Evolutionary conservation across 176 grass and related monocot species (phyloP), one percentile per base, ranked within the genome.

Genomic region (Triticum timopheevii): DNA sequence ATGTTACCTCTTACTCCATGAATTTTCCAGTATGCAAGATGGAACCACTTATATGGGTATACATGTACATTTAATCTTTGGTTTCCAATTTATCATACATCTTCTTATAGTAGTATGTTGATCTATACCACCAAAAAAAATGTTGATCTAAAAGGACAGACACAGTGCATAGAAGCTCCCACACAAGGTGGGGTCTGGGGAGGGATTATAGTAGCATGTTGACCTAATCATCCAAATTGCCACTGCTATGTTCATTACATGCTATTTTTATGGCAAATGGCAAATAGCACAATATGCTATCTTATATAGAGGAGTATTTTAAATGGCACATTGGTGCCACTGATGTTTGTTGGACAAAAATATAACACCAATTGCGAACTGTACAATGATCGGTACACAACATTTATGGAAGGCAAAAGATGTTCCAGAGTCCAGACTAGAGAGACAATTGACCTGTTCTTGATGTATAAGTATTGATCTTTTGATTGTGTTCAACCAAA

Each of bases 1-100:
- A 90, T 73, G 44, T 84, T 84, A 72, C 3, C 38, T 73, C 44
- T 84, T 81, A 78, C 8, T 28, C 23, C 56, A 40, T 78, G 68
- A 13, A 16, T 59, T 86, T 8, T 67, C 17, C 49, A 61, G 3
- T 83, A 67, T 76, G 38, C 31, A 61, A 65, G 34, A 58, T 31
- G 1, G 38, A 67, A n/a, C 61, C 30, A 52, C 10, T 75, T 63
- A 34, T 54, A 44, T 31, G 31, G 10, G 65, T 74, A 59, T 20
- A 33, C 61, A 23, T 85, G 5, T 38, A 22, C 19, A 87, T 82
- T 81, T 73, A 52, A 72, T 87, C 58, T 66, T 77, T 72, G n/a
- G 58, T 64, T 78, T 72, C 35, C 77, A 44, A 36, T 64, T 17
- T 24, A 82, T 38, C 9, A 36, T 75, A 68, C 15, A 38, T 31